phyloP scores from a whole-genome alignment of 331 rosid species.

The Telfairia occidentalis region DNA sequence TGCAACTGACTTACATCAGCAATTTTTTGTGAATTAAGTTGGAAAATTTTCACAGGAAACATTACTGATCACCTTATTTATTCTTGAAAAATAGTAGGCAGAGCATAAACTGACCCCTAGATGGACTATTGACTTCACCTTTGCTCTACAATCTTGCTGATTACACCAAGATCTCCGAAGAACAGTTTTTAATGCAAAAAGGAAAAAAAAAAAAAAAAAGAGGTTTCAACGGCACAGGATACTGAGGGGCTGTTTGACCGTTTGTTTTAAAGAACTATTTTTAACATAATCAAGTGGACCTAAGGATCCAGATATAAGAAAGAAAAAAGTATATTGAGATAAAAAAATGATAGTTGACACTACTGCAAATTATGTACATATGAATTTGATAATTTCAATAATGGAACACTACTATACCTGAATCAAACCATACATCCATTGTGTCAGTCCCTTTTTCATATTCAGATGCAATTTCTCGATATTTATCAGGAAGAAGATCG shows the following conservation, averaged over 20 bases:
- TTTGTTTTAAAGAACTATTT: background rate
- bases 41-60: background rate
- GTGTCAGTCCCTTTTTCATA: slow-evolving; percentile 96
- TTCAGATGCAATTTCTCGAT: slow-evolving; percentile 69
- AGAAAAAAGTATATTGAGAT: background rate
- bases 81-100: background rate
- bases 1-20: background rate
- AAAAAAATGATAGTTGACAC: background rate
- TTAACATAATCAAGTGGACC: background rate
- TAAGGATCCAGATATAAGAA: background rate
- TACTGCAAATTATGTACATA: background rate
- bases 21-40: background rate
- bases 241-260: background rate
- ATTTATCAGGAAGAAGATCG: slow-evolving; percentile 77
- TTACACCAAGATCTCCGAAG: background rate
- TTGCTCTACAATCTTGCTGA: background rate
- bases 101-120: background rate
- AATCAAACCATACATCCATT: slow-evolving; percentile 99
- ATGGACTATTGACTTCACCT: background rate
- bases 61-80: background rate
- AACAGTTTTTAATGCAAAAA: background rate
- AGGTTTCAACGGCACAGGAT: background rate
- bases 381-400: background rate
- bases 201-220: background rate
- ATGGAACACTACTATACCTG: slow-evolving; percentile 42